Evolutionary conservation across 495 filamentous ascomycete species (phyloP).

Genomic region (Hyaloscypha variabilis): DNA sequence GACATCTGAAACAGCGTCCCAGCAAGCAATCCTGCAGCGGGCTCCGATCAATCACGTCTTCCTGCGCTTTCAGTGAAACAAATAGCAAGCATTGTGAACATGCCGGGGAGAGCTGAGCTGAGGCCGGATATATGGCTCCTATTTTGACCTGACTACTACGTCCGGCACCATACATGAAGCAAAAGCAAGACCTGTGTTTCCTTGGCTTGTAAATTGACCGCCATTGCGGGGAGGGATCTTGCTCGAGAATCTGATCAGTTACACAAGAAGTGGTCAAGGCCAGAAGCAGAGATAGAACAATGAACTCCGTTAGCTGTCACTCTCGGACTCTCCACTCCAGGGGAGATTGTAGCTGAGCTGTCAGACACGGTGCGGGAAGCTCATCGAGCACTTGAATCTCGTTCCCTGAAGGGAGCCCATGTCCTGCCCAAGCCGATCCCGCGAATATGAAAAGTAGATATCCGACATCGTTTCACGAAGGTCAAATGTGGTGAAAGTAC

Average conservation of each 20-base stretch:
- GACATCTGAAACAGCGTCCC: constrained; percentile 27
- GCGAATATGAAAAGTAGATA: constrained; percentile 8
- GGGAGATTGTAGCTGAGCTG: constrained; percentile 5
- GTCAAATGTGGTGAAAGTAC: background rate
- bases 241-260: constrained; percentile 3
- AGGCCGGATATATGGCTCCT: background rate
- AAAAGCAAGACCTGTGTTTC: constrained; percentile 13
- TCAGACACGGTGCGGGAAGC: background rate
- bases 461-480: constrained; percentile 12
- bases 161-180: constrained; percentile 20
- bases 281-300: background rate
- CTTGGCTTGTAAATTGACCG: constrained; percentile 6
- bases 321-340: background rate
- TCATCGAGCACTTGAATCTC: background rate
- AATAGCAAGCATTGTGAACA: background rate
- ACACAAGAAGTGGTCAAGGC: background rate
- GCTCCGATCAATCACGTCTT: constrained; percentile 26
- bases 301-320: constrained; percentile 8
- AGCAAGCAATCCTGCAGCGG: constrained; percentile 16
- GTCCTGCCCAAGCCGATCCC: background rate
- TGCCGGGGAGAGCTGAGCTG: constrained; percentile 2
- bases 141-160: background rate
- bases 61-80: constrained; percentile 22
- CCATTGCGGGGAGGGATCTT: background rate
- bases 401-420: background rate